phyloP scores from a whole-genome alignment of 2,329 filamentous ascomycete species.

The Colletotrichum tropicicola region DNA sequence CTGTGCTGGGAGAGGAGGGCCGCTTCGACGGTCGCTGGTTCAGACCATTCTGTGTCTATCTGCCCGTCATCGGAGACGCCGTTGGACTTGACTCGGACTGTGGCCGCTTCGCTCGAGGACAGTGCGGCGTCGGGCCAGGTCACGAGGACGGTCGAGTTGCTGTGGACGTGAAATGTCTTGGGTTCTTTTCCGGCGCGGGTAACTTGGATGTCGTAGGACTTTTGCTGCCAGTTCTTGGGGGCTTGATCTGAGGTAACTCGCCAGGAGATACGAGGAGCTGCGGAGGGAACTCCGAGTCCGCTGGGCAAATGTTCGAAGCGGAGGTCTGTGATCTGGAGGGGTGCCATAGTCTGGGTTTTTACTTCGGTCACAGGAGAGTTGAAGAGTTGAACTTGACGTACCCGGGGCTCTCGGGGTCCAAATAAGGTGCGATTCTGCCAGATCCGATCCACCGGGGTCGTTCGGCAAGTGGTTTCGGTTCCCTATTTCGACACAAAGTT shows the following conservation, averaged over 20 bases:
- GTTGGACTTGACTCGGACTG: conserved; percentile 38
- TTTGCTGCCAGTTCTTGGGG: conserved; percentile 26
- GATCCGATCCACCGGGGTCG: neutral
- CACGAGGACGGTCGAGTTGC: conserved; percentile 19
- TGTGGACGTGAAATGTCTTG: neutral
- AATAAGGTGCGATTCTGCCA: neutral
- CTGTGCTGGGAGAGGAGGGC: neutral
- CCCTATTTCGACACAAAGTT: neutral
- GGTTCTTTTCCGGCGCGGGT: neutral
- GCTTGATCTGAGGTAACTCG: neutral
- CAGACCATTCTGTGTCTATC: conserved; percentile 9
- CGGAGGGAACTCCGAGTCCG: conserved; percentile 26
- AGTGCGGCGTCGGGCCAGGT: conserved; percentile 34
- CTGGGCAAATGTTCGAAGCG: conserved; percentile 32
- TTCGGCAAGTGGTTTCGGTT: conserved; percentile 12
- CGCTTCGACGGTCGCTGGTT: conserved; percentile 5
- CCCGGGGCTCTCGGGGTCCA: too few species aligned
- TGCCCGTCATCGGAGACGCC: conserved; percentile 24
- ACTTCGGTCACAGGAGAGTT: neutral
- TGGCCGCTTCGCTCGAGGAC: conserved; percentile 36
- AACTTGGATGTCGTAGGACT: conserved; percentile 32
- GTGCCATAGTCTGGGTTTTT: neutral
- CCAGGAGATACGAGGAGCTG: conserved; percentile 33
- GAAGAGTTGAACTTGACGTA: neutral
- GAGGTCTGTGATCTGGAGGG: neutral